Base-by-base conservation (phyloP, 2,329 filamentous ascomycete species). In the Rhytidhysteron rufulum region DNA sequence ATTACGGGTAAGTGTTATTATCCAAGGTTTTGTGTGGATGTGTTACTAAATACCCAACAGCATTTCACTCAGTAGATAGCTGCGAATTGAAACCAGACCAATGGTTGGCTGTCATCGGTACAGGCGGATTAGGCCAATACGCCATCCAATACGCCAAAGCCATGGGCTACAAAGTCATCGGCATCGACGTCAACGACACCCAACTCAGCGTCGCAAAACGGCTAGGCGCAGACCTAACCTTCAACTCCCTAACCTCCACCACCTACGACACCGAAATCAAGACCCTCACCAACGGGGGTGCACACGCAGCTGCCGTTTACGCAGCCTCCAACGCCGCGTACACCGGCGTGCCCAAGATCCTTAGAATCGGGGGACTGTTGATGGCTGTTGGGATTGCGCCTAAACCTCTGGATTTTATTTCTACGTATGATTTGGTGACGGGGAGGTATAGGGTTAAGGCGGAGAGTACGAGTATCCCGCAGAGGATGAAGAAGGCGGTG, bases 91-190 rank as follows among this genome's bases (percentile, higher is more conserved):
- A 61, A 34, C 32, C 41, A 2, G 63, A 59, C 1, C 48, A 66
- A 32, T 68, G 62, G 57, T 57, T 74, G 21, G 72, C 58, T n/a
- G 62, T 73, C 19, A 58, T 72, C 30, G 69, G 69, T 8, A 66
- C 62, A 41, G 71, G 71, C 15, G 70, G 70, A 9, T 57, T 73
- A 13, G 71, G 71, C 6, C 70, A 73, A 48, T 64, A 72, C 39
- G 70, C 69, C 4, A 62, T 69, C 7, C 69, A 73, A 44, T 73
- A 71, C 47, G 69, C 69, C 13, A 71, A 70, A 47, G 71, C 70
- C 11, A 33, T 33, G 31, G 31, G 31, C 11, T 57, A 66, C 40
- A 64, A 65, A 39, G 63, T 67, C 8, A 62, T 72, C 10, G 70
- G 62, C 17, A 59, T 74, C 32, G 71, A 74, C 40, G 65, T 70